phyloP scores from a whole-genome alignment of 108 stramenopile species.

The Pseudonitzschia multistriata region DNA sequence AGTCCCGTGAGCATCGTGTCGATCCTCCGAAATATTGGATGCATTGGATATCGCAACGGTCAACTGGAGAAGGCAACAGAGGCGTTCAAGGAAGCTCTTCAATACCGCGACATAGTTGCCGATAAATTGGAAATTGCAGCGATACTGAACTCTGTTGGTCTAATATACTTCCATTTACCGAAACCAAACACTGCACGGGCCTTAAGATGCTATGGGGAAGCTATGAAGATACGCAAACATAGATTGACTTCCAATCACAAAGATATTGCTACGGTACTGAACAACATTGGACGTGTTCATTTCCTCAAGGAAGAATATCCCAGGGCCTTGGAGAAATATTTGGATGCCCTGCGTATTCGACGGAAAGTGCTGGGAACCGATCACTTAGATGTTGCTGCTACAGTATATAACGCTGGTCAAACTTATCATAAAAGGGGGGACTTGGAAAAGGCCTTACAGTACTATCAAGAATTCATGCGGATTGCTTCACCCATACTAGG shows the following conservation, averaged over 20 bases:
- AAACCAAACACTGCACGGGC: conserved; percentile 42
- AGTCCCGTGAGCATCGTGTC: conserved; percentile 27
- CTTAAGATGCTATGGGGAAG: conserved; percentile 40
- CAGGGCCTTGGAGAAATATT: conserved; percentile 41
- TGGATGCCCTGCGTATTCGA: conserved; percentile 48
- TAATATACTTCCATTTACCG: conserved; percentile 45
- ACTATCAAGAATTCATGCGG: conserved; percentile 59
- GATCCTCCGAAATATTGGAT: conserved; percentile 63
- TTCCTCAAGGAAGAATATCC: conserved; percentile 55
- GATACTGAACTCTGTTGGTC: conserved; percentile 51
- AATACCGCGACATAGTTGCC: not conserved
- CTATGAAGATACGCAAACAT: conserved; percentile 33
- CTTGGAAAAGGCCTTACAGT: conserved; percentile 45
- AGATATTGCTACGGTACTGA: conserved; percentile 56
- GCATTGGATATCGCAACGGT: conserved; percentile 43
- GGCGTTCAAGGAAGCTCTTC: conserved; percentile 38
- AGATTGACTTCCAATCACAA: conserved; percentile 10
- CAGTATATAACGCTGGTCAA: conserved; percentile 64
- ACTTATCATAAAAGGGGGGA: conserved; percentile 58
- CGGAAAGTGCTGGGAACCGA: conserved; percentile 35
- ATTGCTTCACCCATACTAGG: conserved; percentile 48
- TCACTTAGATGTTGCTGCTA: conserved; percentile 62
- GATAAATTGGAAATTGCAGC: conserved; percentile 28
- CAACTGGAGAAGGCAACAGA: conserved; percentile 32
- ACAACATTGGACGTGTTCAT: conserved; percentile 64